Percentiles rank a stretch among this genome's conserved stretches.
Conservation (phyloP, 495 filamentous ascomycete genomes). For the Tetracladium setigerum region DNA sequence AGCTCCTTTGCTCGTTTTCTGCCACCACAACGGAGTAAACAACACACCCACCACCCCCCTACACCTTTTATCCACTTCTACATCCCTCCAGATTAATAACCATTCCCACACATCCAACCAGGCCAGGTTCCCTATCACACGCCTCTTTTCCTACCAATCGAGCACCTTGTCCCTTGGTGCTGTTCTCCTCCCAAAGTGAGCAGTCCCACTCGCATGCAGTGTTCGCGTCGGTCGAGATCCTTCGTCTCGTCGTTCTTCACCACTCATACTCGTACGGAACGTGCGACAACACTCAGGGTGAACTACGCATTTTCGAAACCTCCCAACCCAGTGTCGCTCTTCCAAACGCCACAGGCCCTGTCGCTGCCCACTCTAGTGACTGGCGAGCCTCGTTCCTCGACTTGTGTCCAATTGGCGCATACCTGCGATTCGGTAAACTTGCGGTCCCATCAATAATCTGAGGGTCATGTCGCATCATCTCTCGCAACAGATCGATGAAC, state of each 20-base stretch:
- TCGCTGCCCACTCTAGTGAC: neutral
- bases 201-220: no score
- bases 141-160: no score
- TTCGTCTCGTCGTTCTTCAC: conserved; percentile 16
- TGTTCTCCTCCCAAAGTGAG: no score
- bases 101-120: no score
- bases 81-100: no score
- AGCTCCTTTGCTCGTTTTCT: no score
- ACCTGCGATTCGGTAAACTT: conserved; percentile 11
- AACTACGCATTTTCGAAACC: conserved; percentile 15
- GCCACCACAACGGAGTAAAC: no score
- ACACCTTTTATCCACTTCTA: no score
- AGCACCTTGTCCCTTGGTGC: no score
- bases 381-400: conserved; percentile 8
- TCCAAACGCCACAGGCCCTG: conserved; percentile 10
- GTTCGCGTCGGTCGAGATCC: conserved; percentile 12
- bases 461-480: conserved; percentile 23
- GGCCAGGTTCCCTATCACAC: no score
- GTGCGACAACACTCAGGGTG: conserved; percentile 21
- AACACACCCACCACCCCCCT: no score
- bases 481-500: conserved; percentile 22
- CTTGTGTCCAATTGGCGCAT: conserved; percentile 12
- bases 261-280: conserved; percentile 5
- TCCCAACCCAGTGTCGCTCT: conserved; percentile 8
- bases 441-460: conserved; percentile 10